These are phyloP conservation scores for Aspergillus fructus DNA, from an alignment of 2,329 filamentous ascomycete species.

Conservation along the genomic window DNA sequence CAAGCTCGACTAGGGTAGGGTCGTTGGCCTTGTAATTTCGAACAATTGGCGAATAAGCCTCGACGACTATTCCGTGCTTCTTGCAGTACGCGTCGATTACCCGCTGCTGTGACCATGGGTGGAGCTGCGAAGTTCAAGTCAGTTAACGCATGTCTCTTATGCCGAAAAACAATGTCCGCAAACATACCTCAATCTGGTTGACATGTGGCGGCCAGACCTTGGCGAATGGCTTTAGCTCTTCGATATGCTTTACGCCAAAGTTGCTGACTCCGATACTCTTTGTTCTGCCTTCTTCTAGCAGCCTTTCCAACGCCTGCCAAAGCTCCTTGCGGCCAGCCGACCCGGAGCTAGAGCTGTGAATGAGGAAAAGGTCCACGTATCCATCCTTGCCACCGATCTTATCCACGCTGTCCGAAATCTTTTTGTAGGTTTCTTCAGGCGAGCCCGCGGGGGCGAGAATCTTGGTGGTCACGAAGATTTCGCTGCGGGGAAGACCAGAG, in stretches of 20 bases:
- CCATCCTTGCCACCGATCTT: constrained; percentile 59
- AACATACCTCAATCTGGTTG: constrained; percentile 69
- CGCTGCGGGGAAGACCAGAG: constrained; percentile 51
- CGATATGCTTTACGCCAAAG: constrained; percentile 65
- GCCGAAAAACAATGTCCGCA: not conserved
- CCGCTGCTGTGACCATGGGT: constrained; percentile 70
- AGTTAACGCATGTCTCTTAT: constrained; percentile 13
- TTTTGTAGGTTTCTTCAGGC: constrained; percentile 59
- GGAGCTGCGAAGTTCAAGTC: constrained; percentile 52
- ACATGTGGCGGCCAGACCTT: constrained; percentile 68
- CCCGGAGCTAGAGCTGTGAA: constrained; percentile 64
- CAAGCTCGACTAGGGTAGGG: constrained; percentile 61
- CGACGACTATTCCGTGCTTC: constrained; percentile 51
- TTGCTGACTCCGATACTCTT: constrained; percentile 72
- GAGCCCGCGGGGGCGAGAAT: constrained; percentile 57
- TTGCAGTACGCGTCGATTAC: constrained; percentile 58
- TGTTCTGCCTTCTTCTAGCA: constrained; percentile 59
- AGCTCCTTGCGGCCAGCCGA: constrained; percentile 57
- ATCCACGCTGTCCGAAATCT: constrained; percentile 60
- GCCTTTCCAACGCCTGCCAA: constrained; percentile 65
- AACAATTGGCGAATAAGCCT: constrained; percentile 57
- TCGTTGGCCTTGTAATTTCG: constrained; percentile 72
- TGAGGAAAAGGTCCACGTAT: constrained; percentile 70
- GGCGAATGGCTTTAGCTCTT: constrained; percentile 67
- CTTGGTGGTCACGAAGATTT: constrained; percentile 72